Evolutionary conservation across 2,329 filamentous ascomycete species (phyloP), one percentile per base, ranked within the genome.

Genomic region (Arthrobotrys sinensis): DNA sequence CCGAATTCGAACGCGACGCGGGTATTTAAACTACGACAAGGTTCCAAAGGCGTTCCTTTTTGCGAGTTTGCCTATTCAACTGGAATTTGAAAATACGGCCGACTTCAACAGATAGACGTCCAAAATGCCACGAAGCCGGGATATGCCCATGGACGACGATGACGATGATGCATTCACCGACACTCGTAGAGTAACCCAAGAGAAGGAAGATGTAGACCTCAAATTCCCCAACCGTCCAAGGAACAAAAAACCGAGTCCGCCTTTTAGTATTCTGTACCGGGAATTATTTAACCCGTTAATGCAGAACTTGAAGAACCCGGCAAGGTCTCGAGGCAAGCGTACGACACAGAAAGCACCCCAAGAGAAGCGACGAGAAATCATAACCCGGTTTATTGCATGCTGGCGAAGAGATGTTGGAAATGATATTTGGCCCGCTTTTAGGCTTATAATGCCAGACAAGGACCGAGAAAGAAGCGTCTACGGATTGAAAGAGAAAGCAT

Each of bases 401-500:
- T 99, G 96, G 96, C 90, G 94, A 45, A 90, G 90, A 70, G 91
- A 97, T 79, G 94, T 97, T 21, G 96, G 96, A 28, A 86, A 93
- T 81, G 96, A 99, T 84, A 93, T 99, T 82, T 98, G 96, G 83
- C 96, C 96, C 0, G 95, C 93, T 1, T 89, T 99, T 84, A 91
- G 96, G 19, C 88, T 99, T 55, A 97, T 73, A 19, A 87, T 97
- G 2, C 94, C 95, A 0, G 93, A 96, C 82, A 96, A 97, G 83
- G 96, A 99, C 83, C 90, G 94, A 45, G 94, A 98, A 82, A 90
- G 96, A 57, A 92, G 92, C 16, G 94, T 97, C 86, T 99, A 98
- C 82, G 81, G 95, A 0, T 87, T 99, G 46, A 98, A 98, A 83
- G 96, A 99, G 86, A 94, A 92, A 83, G 89, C 91, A 4, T 94